Conservation (phyloP, 768 basidiomycete genomes). For the Pleurotus tuber-regium region DNA sequence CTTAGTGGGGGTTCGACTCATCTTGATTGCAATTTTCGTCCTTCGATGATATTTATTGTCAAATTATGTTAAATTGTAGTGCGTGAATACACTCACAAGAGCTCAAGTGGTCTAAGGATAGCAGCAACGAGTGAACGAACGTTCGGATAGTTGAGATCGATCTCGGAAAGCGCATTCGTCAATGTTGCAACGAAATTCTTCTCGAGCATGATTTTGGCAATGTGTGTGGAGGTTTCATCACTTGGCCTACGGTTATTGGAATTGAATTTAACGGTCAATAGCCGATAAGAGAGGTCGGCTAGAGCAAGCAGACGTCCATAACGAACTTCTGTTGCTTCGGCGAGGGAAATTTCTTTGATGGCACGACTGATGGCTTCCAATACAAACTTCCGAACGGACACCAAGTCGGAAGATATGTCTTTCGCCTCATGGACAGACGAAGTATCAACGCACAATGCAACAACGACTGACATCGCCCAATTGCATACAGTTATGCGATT, state of each 20-base stretch:
- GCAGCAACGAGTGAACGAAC: slow-evolving; percentile 83
- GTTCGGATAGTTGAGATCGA: slow-evolving; percentile 95
- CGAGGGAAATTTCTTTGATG: slow-evolving; percentile 71
- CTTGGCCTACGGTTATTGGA: slow-evolving; percentile 49
- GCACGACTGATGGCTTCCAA: slow-evolving; percentile 85
- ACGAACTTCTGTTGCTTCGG: slow-evolving; percentile 64
- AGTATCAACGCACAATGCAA: slow-evolving; percentile 91
- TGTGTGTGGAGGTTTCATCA: slow-evolving; percentile 82
- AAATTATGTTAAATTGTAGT: slow-evolving; percentile 1
- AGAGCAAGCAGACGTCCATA: slow-evolving; percentile 90
- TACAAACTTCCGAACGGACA: slow-evolving; percentile 90
- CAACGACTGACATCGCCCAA: slow-evolving; percentile 87
- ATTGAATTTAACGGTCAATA: slow-evolving; percentile 79
- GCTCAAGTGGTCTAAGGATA: slow-evolving; percentile 85
- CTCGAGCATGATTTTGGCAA: slow-evolving; percentile 98
- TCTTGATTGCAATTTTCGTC: slow-evolving; percentile 97
- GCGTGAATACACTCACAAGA: slow-evolving; percentile 56
- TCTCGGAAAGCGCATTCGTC: slow-evolving; percentile 84
- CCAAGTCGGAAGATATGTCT: slow-evolving; percentile 73
- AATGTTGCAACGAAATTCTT: slow-evolving; percentile 91
- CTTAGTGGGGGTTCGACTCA: slow-evolving; percentile 79
- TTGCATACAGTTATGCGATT: slow-evolving; percentile 66
- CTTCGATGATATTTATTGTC: slow-evolving; percentile 37
- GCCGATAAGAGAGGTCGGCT: slow-evolving; percentile 82
- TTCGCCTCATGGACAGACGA: slow-evolving; percentile 60